Evolutionary conservation across 2,329 filamentous ascomycete genomes (phyloP).

Genomic region (Cryphonectria radicalis): DNA sequence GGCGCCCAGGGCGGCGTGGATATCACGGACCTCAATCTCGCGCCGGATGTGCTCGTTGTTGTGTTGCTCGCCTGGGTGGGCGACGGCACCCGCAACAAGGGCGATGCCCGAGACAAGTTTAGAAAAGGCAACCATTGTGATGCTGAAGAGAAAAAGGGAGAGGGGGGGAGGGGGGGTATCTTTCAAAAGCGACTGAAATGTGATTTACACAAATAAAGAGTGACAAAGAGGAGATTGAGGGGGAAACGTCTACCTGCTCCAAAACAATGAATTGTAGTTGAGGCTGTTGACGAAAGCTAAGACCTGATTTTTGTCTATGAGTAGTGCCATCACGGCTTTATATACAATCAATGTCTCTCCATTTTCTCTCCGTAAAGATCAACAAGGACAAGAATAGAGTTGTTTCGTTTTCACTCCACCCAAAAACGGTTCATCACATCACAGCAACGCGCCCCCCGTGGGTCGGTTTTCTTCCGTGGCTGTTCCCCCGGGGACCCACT

Average conservation of each 20-base stretch:
- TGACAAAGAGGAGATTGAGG: not conserved
- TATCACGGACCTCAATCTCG: conserved; percentile 40
- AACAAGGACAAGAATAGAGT: not conserved
- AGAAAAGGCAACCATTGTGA: conserved; percentile 27
- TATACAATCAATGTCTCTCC: not conserved
- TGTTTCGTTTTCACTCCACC: not conserved
- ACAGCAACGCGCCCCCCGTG: not conserved
- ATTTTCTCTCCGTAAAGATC: not conserved
- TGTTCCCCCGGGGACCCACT: not conserved
- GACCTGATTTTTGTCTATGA: not conserved
- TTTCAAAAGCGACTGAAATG: not conserved
- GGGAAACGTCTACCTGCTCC: not conserved
- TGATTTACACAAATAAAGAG: not conserved
- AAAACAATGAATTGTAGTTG: not conserved
- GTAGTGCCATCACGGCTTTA: not conserved
- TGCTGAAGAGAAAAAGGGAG: not conserved
- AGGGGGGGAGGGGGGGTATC: not conserved
- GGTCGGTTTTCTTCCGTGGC: not conserved
- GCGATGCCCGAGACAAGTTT: conserved; percentile 21
- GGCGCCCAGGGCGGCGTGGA: conserved; percentile 38
- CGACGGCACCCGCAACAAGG: conserved; percentile 34
- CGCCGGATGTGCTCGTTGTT: conserved; percentile 38
- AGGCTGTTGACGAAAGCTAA: not conserved
- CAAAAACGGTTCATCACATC: not conserved
- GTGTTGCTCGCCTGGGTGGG: conserved; percentile 42